These are phyloP conservation scores for Hanseniaspora nectarophila DNA, from an alignment of 805 yeast genomes.

Conservation along the genomic window DNA sequence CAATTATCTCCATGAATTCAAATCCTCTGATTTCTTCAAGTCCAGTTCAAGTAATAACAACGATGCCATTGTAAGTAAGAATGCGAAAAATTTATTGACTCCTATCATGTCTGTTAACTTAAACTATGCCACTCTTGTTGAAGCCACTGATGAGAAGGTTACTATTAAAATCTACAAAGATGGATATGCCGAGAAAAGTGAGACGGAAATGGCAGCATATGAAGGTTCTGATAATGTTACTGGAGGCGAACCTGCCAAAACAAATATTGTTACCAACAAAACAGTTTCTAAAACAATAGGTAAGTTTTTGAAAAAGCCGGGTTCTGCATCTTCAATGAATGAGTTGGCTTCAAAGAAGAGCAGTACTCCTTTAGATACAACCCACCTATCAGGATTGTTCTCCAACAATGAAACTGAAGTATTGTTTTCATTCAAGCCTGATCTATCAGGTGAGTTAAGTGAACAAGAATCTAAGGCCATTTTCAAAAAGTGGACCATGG, in stretches of 20 bases:
- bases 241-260: background rate
- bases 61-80: slow-evolving; percentile 12
- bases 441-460: slow-evolving; percentile 33
- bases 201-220: background rate
- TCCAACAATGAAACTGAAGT: slow-evolving; percentile 14
- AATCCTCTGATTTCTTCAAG: slow-evolving; percentile 29
- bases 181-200: background rate
- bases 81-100: slow-evolving; percentile 40
- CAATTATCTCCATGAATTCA: slow-evolving; percentile 56
- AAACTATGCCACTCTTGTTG: slow-evolving; percentile 27
- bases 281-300: slow-evolving; percentile 7
- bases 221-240: background rate
- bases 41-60: slow-evolving; percentile 24
- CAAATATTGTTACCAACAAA: background rate
- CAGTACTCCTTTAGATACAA: background rate
- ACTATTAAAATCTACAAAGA: slow-evolving; percentile 28
- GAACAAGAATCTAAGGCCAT: slow-evolving; percentile 24
- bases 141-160: slow-evolving; percentile 32
- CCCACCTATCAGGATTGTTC: background rate
- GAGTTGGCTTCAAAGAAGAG: background rate
- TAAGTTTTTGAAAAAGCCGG: slow-evolving; percentile 9
- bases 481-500: slow-evolving; percentile 43
- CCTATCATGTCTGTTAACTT: slow-evolving; percentile 35
- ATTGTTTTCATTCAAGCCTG: slow-evolving; percentile 25
- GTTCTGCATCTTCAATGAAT: background rate